phyloP scores from a whole-genome alignment of 768 basidiomycete genomes.

The Lactifluus echinatus region DNA sequence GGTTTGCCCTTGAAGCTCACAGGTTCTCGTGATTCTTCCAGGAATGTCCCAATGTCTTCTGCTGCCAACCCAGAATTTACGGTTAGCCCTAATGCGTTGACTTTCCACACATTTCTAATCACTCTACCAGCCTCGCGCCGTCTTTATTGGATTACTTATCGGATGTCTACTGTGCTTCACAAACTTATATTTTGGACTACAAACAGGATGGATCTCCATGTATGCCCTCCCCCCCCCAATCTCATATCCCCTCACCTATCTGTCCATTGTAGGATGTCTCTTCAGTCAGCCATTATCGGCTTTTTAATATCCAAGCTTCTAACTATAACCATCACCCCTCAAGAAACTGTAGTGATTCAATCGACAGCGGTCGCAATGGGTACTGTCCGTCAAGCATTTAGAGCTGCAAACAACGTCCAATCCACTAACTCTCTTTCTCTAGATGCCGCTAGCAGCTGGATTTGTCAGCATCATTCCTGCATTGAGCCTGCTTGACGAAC shows the following conservation, averaged over 20 bases:
- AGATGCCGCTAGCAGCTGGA: constrained; percentile 80
- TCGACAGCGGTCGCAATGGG: constrained; percentile 96
- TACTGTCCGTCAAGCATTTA: constrained; percentile 28
- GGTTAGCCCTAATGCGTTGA: not conserved
- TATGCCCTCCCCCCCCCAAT: constrained; percentile 30
- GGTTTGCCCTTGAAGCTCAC: not conserved
- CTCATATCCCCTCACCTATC: not conserved
- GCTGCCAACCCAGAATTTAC: constrained; percentile 19
- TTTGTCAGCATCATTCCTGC: constrained; percentile 95
- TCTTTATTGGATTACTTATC: constrained; percentile 70
- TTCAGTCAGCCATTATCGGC: constrained; percentile 89
- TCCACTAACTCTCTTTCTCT: not conserved
- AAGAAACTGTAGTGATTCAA: constrained; percentile 90
- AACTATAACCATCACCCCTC: constrained; percentile 68
- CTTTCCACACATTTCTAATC: not conserved
- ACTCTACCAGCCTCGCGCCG: constrained; percentile 36
- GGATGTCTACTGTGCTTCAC: constrained; percentile 88
- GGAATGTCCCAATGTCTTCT: not conserved
- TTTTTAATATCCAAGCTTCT: constrained; percentile 75
- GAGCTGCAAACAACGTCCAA: not conserved
- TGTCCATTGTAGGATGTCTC: constrained; percentile 65
- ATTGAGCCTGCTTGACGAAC: constrained; percentile 63
- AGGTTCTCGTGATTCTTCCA: not conserved
- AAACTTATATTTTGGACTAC: constrained; percentile 80
- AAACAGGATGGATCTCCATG: constrained; percentile 90